Conservation (phyloP, 305 asterid species). For the Solanum aculeatissimum region DNA sequence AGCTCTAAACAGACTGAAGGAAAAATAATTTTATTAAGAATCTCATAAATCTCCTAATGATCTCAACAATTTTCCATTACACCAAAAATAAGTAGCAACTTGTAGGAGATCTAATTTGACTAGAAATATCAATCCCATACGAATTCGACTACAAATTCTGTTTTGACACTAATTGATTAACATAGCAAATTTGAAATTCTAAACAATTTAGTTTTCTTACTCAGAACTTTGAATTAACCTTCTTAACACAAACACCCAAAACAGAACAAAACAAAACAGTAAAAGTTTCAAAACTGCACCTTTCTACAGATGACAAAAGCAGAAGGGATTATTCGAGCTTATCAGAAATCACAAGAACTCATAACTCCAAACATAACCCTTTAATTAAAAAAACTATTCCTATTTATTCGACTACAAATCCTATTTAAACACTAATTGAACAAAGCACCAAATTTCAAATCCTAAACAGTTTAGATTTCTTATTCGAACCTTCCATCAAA, state of each 20-base stretch:
- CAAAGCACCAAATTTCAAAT: not conserved
- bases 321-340: not conserved
- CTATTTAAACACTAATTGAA: not conserved
- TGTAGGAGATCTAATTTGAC: not conserved
- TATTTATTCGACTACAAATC: not conserved
- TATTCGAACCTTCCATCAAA: not conserved
- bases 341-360: not conserved
- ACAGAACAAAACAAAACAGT: not conserved
- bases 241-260: not conserved
- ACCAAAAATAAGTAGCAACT: not conserved
- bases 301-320: not conserved
- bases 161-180: not conserved
- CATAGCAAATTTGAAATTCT: not conserved
- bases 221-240: not conserved
- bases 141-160: not conserved
- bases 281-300: not conserved
- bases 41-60: not conserved
- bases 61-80: not conserved
- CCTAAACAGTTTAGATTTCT: not conserved
- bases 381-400: not conserved
- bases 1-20: not conserved
- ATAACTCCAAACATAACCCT: not conserved
- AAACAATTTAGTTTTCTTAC: not conserved
- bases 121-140: not conserved
- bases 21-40: not conserved